Evolutionary conservation across 164 flowering plant species (phyloP).

Genomic region (Dillenia turbinata): DNA sequence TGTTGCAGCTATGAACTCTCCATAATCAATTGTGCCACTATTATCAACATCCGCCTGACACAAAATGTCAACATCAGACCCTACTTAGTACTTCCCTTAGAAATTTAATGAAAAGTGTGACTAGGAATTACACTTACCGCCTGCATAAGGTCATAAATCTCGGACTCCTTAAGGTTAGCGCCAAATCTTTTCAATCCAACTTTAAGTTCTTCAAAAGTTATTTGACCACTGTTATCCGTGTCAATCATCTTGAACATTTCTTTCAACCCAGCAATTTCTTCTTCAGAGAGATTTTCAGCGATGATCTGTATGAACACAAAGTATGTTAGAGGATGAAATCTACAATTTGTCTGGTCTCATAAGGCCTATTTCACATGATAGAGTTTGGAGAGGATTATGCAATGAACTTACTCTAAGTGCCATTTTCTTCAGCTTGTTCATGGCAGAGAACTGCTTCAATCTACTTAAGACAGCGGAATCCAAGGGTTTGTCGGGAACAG

Average conservation of each 20-base stretch:
- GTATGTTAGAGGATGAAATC: background rate
- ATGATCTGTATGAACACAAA: constrained; percentile 45
- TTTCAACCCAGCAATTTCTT: constrained; percentile 87
- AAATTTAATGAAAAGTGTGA: background rate
- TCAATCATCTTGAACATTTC: constrained; percentile 92
- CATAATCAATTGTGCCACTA: constrained; percentile 70
- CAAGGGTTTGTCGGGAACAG: constrained; percentile 84
- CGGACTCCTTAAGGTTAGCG: constrained; percentile 74
- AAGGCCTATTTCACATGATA: background rate
- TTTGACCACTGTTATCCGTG: constrained; percentile 82
- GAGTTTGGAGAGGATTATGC: background rate
- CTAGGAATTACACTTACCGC: constrained; percentile 52
- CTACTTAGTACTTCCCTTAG: background rate
- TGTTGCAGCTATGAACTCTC: constrained; percentile 80
- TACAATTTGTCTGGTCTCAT: background rate
- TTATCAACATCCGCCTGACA: constrained; percentile 77
- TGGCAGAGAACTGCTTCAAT: constrained; percentile 78
- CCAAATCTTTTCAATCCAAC: constrained; percentile 71
- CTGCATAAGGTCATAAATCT: constrained; percentile 68
- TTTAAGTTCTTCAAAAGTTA: constrained; percentile 85
- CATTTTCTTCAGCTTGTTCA: constrained; percentile 88
- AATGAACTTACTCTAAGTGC: constrained; percentile 63
- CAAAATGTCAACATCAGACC: background rate
- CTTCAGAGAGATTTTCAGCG: constrained; percentile 79
- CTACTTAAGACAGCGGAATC: constrained; percentile 78